Evolutionary conservation across 2,329 filamentous ascomycete genomes (phyloP), one percentile per base, ranked within the genome.

Genomic region (Decorospora gaudefroyi): DNA sequence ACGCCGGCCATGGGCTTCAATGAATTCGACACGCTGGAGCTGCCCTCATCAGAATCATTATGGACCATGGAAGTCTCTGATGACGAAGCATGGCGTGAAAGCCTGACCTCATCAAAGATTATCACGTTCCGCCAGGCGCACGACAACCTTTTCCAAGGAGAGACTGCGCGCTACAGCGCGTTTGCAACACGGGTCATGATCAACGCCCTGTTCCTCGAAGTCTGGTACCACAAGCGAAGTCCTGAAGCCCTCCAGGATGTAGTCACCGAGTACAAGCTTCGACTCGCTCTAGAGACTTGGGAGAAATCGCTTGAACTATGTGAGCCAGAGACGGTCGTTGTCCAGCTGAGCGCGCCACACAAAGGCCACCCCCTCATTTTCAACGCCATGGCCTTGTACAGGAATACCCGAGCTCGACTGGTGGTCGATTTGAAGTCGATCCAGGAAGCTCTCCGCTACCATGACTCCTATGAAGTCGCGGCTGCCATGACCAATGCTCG

Each of bases 121-220:
- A 84, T 91, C 45, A 95, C 91, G 0, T 96, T 97, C 68, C 88
- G 93, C 72, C 87, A 95, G 64, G 92, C 93, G 1, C 92, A 97
- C 65, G 90, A 95, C 72, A 91, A 90, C 51, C 82, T 99, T 3
- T 97, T 97, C 78, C 90, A 96, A 70, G 93, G 92, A 53, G 90
- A 96, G 67, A 82, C 83, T 45, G 82, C 92, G 37, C 86, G 87
- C 60, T 99, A 97, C 77, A 97, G 92, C 67, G 92, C 92, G 1
- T 99, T 97, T 69, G 92, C 91, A 4, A 95, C 93, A 8, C 89
- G 93, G 51, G 90, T 97, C 54, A 95, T 99, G 89, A 96, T 97
- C 79, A 99, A 97, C 65, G 92, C 93, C 8, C 79, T 99, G 54
- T 99, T 97, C 78, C 80, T 99, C 34, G 93, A 97, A 72, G 92